Evolutionary conservation across 2,329 filamentous ascomycete genomes (phyloP).

Genomic region (Tolypocladium paradoxum): DNA sequence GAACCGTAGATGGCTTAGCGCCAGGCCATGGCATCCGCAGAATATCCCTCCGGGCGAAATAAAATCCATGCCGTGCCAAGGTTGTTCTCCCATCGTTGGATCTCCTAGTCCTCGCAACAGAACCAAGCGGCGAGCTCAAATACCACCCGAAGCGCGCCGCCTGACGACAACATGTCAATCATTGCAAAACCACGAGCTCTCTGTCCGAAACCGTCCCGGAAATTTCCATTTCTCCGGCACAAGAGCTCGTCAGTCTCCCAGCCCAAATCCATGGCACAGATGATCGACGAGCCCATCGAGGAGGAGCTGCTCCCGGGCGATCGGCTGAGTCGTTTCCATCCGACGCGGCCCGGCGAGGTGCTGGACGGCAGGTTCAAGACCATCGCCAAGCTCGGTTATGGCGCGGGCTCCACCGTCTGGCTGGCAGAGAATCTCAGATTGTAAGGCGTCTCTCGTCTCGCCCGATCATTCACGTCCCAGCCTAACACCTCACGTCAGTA

Average conservation of each 20-base stretch:
- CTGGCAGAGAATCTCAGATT: constrained; percentile 16
- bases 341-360: constrained; percentile 12
- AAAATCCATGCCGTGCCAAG: too few species aligned
- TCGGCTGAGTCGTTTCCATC: constrained; percentile 7
- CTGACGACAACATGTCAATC: not conserved
- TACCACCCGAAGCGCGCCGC: not conserved
- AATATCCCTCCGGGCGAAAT: too few species aligned
- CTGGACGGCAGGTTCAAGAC: constrained; percentile 23
- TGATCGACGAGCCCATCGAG: constrained; percentile 7
- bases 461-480: not conserved
- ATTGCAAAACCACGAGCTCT: not conserved
- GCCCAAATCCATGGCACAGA: not conserved
- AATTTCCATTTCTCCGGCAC: not conserved
- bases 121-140: too few species aligned
- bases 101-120: too few species aligned
- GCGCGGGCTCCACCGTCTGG: constrained; percentile 25
- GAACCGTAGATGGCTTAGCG: too few species aligned
- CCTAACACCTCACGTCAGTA: not conserved
- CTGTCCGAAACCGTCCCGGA: not conserved
- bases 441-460: constrained; percentile 1
- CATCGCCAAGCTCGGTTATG: constrained; percentile 24
- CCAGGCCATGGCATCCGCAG: too few species aligned
- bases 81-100: too few species aligned
- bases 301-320: constrained; percentile 8
- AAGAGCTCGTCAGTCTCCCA: not conserved